Evolutionary conservation across 768 basidiomycete species (phyloP).

Genomic region (Tulasnella sp.): DNA sequence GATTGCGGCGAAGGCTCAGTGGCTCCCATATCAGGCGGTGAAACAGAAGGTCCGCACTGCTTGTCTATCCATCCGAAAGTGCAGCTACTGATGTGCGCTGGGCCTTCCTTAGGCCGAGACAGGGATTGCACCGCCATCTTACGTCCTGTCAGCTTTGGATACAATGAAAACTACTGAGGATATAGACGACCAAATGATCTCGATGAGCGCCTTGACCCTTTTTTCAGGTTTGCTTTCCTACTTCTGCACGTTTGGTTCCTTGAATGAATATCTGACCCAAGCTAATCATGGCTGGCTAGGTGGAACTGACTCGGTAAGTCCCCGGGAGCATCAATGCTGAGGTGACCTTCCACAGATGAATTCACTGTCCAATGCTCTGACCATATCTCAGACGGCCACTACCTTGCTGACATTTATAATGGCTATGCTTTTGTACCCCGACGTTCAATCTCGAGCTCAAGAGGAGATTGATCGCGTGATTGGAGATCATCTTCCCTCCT

Average conservation of each 20-base stretch:
- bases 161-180: too few species aligned
- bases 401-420: conserved; percentile 12
- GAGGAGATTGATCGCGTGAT: conserved; percentile 8
- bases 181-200: not conserved
- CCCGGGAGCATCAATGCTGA: not conserved
- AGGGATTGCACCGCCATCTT: too few species aligned
- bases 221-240: not conserved
- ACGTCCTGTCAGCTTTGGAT: too few species aligned
- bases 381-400: not conserved
- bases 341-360: not conserved
- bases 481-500: not conserved
- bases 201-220: not conserved
- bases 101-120: not conserved
- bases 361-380: too few species aligned
- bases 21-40: not conserved
- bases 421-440: conserved; percentile 14
- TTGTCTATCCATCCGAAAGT: not conserved
- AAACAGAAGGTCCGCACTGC: not conserved
- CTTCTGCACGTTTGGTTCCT: not conserved
- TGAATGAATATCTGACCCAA: not conserved
- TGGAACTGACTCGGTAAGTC: not conserved
- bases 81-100: not conserved
- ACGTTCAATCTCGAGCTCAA: not conserved
- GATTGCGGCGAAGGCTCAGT: not conserved
- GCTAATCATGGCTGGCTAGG: not conserved